Evolutionary conservation across 2,329 filamentous ascomycete genomes (phyloP).

Genomic region (Aotearoamyces nothofagi): DNA sequence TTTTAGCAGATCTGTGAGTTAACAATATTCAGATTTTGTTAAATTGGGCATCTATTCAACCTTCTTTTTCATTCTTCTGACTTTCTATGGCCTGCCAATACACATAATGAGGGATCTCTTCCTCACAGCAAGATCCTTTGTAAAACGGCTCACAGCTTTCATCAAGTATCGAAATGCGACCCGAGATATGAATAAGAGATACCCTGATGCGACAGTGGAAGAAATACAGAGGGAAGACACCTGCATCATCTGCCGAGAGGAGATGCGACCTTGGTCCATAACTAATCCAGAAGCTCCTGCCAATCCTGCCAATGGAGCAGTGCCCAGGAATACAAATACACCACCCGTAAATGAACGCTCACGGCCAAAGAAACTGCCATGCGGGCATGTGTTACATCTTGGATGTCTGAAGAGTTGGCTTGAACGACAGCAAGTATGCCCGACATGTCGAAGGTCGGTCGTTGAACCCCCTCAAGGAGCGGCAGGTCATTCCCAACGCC

Average conservation of each 20-base stretch:
- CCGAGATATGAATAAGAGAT: slow-evolving; percentile 79
- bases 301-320: slow-evolving; percentile 16
- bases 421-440: slow-evolving; percentile 92
- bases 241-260: slow-evolving; percentile 94
- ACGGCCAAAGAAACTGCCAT: slow-evolving; percentile 89
- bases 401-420: slow-evolving; percentile 94
- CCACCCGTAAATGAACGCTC: slow-evolving; percentile 58
- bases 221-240: slow-evolving; percentile 79
- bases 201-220: slow-evolving; percentile 78
- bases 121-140: slow-evolving; percentile 82
- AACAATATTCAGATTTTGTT: slow-evolving; percentile 55
- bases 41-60: slow-evolving; percentile 80
- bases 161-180: slow-evolving; percentile 83
- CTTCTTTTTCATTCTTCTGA: slow-evolving; percentile 87
- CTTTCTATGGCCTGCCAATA: slow-evolving; percentile 89
- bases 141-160: slow-evolving; percentile 78
- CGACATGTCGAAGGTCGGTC: slow-evolving; percentile 80
- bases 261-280: slow-evolving; percentile 67
- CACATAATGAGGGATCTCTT: slow-evolving; percentile 95
- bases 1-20: slow-evolving; percentile 3
- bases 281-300: slow-evolving; percentile 30
- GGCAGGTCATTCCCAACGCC: slow-evolving; percentile 15
- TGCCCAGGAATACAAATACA: too few relatives aligned
- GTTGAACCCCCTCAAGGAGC: slow-evolving; percentile 28
- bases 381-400: slow-evolving; percentile 88